These are phyloP conservation scores for Rhizophora apiculata DNA, from an alignment of 345 rosid species.

Conservation along the genomic window DNA sequence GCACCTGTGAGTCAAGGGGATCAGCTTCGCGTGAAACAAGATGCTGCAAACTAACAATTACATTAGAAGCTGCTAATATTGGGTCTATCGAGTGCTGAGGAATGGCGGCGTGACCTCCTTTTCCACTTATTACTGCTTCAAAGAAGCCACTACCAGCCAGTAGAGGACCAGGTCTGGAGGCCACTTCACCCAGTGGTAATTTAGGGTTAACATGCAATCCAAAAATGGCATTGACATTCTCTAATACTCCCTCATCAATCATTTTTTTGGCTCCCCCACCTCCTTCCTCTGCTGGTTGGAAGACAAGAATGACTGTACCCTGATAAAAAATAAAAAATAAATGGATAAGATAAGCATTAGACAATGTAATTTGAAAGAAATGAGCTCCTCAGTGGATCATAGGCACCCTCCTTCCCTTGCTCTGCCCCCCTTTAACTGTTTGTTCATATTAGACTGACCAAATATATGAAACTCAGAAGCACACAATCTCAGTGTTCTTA, in stretches of 20 bases:
- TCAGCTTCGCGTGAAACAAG: constrained; percentile 88
- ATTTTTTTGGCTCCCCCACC: constrained; percentile 77
- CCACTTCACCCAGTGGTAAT: constrained; percentile 51
- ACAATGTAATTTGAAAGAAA: not conserved
- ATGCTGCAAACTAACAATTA: constrained; percentile 76
- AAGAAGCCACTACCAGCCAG: constrained; percentile 72
- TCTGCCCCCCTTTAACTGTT: not conserved
- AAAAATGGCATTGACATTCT: constrained; percentile 71
- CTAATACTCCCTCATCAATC: constrained; percentile 65
- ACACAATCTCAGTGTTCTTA: not conserved
- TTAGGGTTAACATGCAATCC: constrained; percentile 56
- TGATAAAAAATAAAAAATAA: constrained; percentile 11
- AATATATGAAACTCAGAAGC: not conserved
- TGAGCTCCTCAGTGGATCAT: not conserved
- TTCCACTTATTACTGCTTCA: constrained; percentile 74
- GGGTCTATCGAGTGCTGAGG: constrained; percentile 88
- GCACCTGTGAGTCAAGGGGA: constrained; percentile 88
- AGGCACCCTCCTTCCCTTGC: not conserved
- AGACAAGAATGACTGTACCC: constrained; percentile 83
- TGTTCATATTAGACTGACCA: not conserved
- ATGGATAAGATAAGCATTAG: not conserved
- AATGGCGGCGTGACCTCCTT: constrained; percentile 89
- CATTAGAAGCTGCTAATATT: constrained; percentile 73
- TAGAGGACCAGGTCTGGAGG: constrained; percentile 58
- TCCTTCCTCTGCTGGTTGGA: constrained; percentile 99